Conservation (phyloP, 2,329 filamentous ascomycete genomes). For the Ceratocystis lukuohia region DNA sequence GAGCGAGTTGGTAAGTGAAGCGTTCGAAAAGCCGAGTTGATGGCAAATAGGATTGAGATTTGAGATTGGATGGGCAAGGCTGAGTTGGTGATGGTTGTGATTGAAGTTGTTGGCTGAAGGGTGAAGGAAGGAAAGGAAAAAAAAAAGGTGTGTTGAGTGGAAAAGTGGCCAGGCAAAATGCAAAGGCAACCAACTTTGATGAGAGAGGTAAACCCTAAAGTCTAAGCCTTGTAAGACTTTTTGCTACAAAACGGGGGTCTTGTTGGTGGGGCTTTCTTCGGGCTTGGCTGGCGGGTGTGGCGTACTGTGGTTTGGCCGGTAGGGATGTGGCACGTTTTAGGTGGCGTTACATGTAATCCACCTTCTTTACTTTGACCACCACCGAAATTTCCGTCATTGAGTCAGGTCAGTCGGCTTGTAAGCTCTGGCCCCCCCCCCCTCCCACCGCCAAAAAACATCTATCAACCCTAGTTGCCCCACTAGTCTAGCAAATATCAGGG, state of each 20-base stretch:
- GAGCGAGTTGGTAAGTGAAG: neutral
- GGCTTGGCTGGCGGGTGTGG: neutral
- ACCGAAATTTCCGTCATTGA: too few relatives aligned
- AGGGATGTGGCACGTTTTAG: neutral
- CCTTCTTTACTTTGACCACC: too few relatives aligned
- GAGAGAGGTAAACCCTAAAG: neutral
- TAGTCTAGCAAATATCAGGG: neutral
- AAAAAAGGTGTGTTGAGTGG: neutral
- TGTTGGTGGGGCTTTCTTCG: neutral
- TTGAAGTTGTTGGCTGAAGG: neutral
- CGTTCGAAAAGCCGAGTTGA: neutral
- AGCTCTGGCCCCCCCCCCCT: too few relatives aligned
- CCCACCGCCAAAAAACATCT: neutral
- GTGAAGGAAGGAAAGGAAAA: neutral
- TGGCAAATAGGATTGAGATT: neutral
- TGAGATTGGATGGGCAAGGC: neutral
- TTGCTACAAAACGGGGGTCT: neutral
- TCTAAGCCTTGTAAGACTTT: constrained; percentile 2
- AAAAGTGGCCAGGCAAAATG: constrained; percentile 14
- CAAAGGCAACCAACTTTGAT: neutral
- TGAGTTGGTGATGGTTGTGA: constrained; percentile 7
- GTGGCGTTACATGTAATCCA: neutral
- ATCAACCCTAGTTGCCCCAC: neutral
- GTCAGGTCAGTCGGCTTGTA: neutral
- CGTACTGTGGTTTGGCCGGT: neutral